A percentile compares a stretch with the other conserved stretches of the same genome.
Evolutionary conservation across 345 rosid genomes (phyloP).

Genomic region (Cochlearia excelsa): DNA sequence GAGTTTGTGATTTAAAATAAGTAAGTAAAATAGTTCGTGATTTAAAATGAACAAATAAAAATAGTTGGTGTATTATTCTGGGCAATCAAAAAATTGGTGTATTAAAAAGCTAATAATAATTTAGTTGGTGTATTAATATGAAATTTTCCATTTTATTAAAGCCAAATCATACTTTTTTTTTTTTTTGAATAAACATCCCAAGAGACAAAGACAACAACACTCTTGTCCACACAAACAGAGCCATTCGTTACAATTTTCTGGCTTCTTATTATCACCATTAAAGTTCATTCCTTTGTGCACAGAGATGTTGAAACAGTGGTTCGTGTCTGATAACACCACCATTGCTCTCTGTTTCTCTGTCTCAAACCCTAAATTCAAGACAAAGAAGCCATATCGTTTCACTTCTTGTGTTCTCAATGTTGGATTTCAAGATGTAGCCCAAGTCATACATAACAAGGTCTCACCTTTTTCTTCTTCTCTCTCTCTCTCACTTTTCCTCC

Average conservation of each 20-base stretch:
- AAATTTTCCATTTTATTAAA: too few species aligned
- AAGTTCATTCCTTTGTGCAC: neutral
- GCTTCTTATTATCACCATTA: too few species aligned
- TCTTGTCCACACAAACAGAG: slow-evolving; percentile 13
- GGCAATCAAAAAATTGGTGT: too few species aligned
- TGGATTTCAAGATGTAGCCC: slow-evolving; percentile 56
- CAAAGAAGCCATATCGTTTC: slow-evolving; percentile 33
- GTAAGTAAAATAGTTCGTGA: too few species aligned
- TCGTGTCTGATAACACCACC: slow-evolving; percentile 20
- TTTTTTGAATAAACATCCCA: too few species aligned
- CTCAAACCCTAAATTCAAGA: slow-evolving; percentile 26
- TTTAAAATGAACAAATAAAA: too few species aligned
- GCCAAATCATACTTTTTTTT: too few species aligned
- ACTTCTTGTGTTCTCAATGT: slow-evolving; percentile 37
- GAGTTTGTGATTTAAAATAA: too few species aligned
- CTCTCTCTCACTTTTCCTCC: neutral
- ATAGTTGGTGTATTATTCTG: too few species aligned
- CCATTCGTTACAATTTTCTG: slow-evolving; percentile 21
- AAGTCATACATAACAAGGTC: slow-evolving; percentile 71
- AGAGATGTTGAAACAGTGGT: slow-evolving; percentile 30
- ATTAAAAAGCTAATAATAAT: too few species aligned
- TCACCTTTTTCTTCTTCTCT: neutral
- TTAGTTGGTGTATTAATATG: too few species aligned
- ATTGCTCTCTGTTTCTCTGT: slow-evolving; percentile 21
- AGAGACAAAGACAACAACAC: neutral